phyloP scores from a whole-genome alignment of 2,329 filamentous ascomycete genomes.

The Talaromyces sp. region DNA sequence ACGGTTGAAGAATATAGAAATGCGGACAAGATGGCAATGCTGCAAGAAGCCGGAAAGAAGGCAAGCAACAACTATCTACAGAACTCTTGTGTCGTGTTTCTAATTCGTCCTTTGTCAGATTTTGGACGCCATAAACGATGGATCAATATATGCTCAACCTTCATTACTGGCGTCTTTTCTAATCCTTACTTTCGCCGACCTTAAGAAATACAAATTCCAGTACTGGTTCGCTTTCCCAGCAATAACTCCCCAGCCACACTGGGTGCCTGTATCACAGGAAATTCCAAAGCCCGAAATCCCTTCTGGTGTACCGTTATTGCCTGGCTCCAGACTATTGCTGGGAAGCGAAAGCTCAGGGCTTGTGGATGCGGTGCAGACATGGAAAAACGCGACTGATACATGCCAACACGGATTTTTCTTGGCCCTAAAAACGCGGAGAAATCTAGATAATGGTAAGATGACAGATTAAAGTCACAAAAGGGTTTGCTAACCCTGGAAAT shows the following conservation, averaged over 20 bases:
- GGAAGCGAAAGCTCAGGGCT: constrained; percentile 69
- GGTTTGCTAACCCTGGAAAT: constrained; percentile 27
- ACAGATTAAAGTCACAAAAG: constrained; percentile 33
- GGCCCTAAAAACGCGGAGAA: constrained; percentile 63
- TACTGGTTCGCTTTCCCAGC: constrained; percentile 98
- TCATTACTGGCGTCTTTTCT: constrained; percentile 86
- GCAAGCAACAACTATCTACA: constrained; percentile 41
- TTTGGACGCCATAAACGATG: constrained; percentile 96
- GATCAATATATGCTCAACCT: constrained; percentile 90
- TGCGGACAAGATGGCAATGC: constrained; percentile 70
- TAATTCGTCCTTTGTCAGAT: constrained; percentile 52
- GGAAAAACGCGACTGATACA: constrained; percentile 74
- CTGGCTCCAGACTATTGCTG: constrained; percentile 44
- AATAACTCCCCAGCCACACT: constrained; percentile 79
- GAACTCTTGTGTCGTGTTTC: neutral
- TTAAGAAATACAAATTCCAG: constrained; percentile 97
- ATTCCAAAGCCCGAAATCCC: constrained; percentile 10
- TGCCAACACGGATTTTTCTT: constrained; percentile 93
- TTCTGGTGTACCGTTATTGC: constrained; percentile 16
- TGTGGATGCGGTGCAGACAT: constrained; percentile 79
- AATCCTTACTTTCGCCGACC: constrained; percentile 85
- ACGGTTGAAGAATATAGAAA: constrained; percentile 90
- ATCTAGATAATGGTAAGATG: constrained; percentile 17
- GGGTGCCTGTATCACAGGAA: constrained; percentile 53
- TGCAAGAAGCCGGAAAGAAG: constrained; percentile 73